A percentile compares a stretch with the other conserved stretches of the same genome.
phyloP scores from a whole-genome alignment of 2,329 filamentous ascomycete species.

The Fusarium sp. region DNA sequence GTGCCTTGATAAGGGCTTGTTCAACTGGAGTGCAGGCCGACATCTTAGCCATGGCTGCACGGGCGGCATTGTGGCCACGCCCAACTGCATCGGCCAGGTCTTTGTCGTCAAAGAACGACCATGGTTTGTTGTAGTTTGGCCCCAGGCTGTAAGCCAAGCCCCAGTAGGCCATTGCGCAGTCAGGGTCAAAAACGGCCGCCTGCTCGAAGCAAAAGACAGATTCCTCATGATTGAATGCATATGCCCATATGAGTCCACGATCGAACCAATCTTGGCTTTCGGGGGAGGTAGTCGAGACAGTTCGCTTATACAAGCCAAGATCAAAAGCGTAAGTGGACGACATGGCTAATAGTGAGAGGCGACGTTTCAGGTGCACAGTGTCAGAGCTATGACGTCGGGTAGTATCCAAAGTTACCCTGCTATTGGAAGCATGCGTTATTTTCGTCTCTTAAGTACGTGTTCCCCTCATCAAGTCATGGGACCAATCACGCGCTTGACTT shows the following conservation, averaged over 20 bases:
- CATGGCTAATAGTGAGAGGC: not conserved
- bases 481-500: not conserved
- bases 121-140: conserved; percentile 81
- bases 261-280: conserved; percentile 70
- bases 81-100: conserved; percentile 52
- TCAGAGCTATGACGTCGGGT: not conserved
- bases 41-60: not conserved
- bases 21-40: conserved; percentile 51
- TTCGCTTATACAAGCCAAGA: conserved; percentile 14
- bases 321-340: not conserved
- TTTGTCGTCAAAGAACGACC: conserved; percentile 71
- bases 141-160: conserved; percentile 75
- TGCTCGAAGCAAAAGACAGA: conserved; percentile 69
- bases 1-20: conserved; percentile 67
- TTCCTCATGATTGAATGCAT: conserved; percentile 80
- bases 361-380: not conserved
- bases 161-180: conserved; percentile 73
- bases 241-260: conserved; percentile 76
- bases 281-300: not conserved
- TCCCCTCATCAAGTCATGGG: not conserved
- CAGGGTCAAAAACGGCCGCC: conserved; percentile 61
- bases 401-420: not conserved
- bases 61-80: conserved; percentile 40
- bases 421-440: not conserved
- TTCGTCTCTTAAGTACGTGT: not conserved